A percentile compares a stretch with the other conserved stretches of the same genome.
Conservation (phyloP, 129 eudicot genomes). For the Lonicera japonica region DNA sequence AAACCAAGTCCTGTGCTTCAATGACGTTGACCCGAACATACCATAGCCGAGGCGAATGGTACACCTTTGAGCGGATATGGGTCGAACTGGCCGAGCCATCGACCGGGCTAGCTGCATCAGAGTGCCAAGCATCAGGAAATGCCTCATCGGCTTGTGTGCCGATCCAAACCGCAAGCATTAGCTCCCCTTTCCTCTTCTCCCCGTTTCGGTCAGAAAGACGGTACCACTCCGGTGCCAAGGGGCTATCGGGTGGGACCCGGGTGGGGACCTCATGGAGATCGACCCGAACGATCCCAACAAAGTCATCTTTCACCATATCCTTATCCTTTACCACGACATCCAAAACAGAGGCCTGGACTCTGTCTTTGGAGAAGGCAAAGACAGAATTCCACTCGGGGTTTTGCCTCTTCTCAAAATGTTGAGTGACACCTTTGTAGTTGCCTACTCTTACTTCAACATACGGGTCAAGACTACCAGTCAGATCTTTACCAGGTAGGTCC, state of each 20-base stretch:
- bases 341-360: slow-evolving; percentile 66
- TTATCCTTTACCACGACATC: slow-evolving; percentile 79
- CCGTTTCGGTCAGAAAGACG: slow-evolving; percentile 69
- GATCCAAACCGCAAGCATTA: slow-evolving; percentile 94
- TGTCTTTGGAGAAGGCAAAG: slow-evolving; percentile 75
- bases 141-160: slow-evolving; percentile 98
- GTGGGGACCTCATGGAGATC: slow-evolving; percentile 70
- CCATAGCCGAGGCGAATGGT: slow-evolving; percentile 91
- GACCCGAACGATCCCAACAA: slow-evolving; percentile 59
- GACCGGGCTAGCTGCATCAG: slow-evolving; percentile 49
- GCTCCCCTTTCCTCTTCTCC: slow-evolving; percentile 59
- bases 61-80: slow-evolving; percentile 73
- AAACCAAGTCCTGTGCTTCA: slow-evolving; percentile 79
- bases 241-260: slow-evolving; percentile 94
- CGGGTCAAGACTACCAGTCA: slow-evolving; percentile 81
- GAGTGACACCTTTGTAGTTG: slow-evolving; percentile 81
- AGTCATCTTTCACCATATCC: slow-evolving; percentile 71
- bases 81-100: slow-evolving; percentile 37
- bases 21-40: slow-evolving; percentile 82
- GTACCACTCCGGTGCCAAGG: slow-evolving; percentile 95
- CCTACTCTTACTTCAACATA: slow-evolving; percentile 88
- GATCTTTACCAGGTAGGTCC: slow-evolving; percentile 67
- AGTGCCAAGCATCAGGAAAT: slow-evolving; percentile 85
- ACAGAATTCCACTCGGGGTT: slow-evolving; percentile 88
- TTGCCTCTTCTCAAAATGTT: slow-evolving; percentile 51